phyloP scores from a whole-genome alignment of 2,329 filamentous ascomycete species.

The Xylariales sp. region DNA sequence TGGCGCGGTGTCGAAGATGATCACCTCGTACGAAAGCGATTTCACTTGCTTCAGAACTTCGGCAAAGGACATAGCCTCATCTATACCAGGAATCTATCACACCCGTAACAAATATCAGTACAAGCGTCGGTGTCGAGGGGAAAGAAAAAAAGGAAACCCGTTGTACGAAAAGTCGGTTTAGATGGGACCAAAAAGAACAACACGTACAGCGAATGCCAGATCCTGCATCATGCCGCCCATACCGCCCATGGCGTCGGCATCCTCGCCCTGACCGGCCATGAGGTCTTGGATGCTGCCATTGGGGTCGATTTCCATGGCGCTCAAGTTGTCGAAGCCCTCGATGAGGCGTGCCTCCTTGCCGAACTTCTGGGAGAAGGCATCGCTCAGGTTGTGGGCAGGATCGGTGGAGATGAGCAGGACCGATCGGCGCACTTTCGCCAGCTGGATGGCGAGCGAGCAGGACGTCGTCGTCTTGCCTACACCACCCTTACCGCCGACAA shows the following conservation, averaged over 20 bases:
- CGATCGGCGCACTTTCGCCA: slow-evolving; percentile 89
- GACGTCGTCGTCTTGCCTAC: slow-evolving; percentile 99
- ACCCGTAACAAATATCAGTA: slow-evolving; percentile 2
- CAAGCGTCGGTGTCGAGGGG: too few species aligned
- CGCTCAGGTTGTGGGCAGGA: slow-evolving; percentile 94
- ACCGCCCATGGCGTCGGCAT: slow-evolving; percentile 56
- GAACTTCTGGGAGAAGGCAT: slow-evolving; percentile 98
- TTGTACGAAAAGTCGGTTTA: too few species aligned
- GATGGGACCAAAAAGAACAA: too few species aligned
- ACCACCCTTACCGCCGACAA: slow-evolving; percentile 96
- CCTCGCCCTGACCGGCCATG: slow-evolving; percentile 69
- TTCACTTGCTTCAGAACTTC: slow-evolving; percentile 99
- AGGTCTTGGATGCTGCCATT: slow-evolving; percentile 97
- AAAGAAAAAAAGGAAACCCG: too few species aligned
- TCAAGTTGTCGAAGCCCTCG: slow-evolving; percentile 88
- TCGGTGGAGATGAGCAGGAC: slow-evolving; percentile 98
- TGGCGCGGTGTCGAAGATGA: slow-evolving; percentile 97
- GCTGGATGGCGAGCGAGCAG: slow-evolving; percentile 95
- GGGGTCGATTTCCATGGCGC: slow-evolving; percentile 98
- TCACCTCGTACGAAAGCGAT: slow-evolving; percentile 96
- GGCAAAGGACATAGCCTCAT: slow-evolving; percentile 99
- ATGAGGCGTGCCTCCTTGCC: slow-evolving; percentile 95
- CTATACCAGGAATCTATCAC: slow-evolving; percentile 86
- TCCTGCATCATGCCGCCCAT: slow-evolving; percentile 94
- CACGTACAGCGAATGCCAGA: slow-evolving; percentile 84